These are phyloP conservation scores for Boletellus emodensis DNA, from an alignment of 768 basidiomycete species.

Conservation along the genomic window DNA sequence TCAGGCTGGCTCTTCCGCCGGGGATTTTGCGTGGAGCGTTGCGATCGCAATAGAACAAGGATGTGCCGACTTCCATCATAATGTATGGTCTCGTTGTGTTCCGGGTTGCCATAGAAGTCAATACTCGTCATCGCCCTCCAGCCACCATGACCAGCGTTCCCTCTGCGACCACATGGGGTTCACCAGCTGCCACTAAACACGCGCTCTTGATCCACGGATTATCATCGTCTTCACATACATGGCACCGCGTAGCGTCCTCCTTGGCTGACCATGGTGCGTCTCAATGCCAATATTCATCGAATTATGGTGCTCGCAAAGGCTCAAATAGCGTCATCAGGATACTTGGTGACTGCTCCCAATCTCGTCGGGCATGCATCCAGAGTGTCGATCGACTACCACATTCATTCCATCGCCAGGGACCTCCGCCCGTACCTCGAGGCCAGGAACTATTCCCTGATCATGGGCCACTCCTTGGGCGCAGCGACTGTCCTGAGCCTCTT, in stretches of 20 bases:
- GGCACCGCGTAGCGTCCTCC: conserved; percentile 16
- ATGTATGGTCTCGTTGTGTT: no score
- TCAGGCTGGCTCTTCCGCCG: no score
- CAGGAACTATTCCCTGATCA: conserved; percentile 8
- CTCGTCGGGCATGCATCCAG: conserved; percentile 16
- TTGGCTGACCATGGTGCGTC: conserved; percentile 17
- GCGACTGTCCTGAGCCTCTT: conserved; percentile 5
- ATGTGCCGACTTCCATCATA: no score
- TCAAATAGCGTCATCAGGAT: conserved; percentile 11
- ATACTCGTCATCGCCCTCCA: no score
- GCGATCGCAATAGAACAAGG: no score
- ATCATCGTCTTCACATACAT: conserved; percentile 16
- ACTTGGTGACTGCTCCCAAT: conserved; percentile 22
- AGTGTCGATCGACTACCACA: conserved; percentile 9
- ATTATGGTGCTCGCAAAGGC: background rate
- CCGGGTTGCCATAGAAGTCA: no score
- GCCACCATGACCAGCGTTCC: conserved; percentile 13
- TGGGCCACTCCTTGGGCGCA: conserved; percentile 22
- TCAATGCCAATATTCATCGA: background rate
- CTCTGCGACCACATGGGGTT: conserved; percentile 22
- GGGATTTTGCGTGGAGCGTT: no score
- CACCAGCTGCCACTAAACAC: conserved; percentile 18
- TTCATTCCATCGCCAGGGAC: conserved; percentile 12
- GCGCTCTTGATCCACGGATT: conserved; percentile 28
- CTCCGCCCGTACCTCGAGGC: conserved; percentile 18